A percentile compares a stretch with the other conserved stretches of the same genome.
Conservation (phyloP, 371 early-diverging fungal genomes). For the Batkoa obscura region DNA sequence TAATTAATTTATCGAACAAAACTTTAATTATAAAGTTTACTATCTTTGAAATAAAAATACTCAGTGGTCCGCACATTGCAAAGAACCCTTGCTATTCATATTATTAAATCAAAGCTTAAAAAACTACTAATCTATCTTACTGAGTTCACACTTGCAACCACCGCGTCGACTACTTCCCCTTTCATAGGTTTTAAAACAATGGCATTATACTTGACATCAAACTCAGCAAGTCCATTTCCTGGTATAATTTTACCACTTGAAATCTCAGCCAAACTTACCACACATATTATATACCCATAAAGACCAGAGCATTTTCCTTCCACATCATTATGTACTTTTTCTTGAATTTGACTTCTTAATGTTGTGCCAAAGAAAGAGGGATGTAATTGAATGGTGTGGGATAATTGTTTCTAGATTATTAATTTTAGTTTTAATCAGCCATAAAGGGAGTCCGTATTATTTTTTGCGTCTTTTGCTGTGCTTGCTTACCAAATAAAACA, state of each 20-base stretch:
- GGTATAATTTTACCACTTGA: conserved; percentile 73
- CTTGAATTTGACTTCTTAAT: conserved; percentile 52
- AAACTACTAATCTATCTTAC: conserved; percentile 15
- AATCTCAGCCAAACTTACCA: conserved; percentile 50
- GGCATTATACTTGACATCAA: conserved; percentile 85
- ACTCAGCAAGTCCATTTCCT: conserved; percentile 82
- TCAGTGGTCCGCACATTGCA: conserved; percentile 90
- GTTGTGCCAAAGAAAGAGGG: conserved; percentile 80
- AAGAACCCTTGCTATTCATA: conserved; percentile 79
- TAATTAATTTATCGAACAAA: not conserved
- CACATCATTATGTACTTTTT: conserved; percentile 75
- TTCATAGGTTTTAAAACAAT: conserved; percentile 95
- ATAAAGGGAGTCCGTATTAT: no score
- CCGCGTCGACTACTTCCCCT: conserved; percentile 92
- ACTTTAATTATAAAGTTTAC: conserved; percentile 21
- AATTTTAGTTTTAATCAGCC: no score
- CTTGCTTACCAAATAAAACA: no score
- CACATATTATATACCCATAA: conserved; percentile 82
- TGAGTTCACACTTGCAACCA: conserved; percentile 87
- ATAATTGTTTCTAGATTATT: conserved; percentile 25
- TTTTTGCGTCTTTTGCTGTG: no score
- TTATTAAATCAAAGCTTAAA: not conserved
- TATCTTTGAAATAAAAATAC: conserved; percentile 86
- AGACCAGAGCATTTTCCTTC: conserved; percentile 89
- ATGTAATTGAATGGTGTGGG: conserved; percentile 80